Evolutionary conservation across 225 moss, liverwort and hornwort species (phyloP).

Genomic region (Physcomitrium patens): DNA sequence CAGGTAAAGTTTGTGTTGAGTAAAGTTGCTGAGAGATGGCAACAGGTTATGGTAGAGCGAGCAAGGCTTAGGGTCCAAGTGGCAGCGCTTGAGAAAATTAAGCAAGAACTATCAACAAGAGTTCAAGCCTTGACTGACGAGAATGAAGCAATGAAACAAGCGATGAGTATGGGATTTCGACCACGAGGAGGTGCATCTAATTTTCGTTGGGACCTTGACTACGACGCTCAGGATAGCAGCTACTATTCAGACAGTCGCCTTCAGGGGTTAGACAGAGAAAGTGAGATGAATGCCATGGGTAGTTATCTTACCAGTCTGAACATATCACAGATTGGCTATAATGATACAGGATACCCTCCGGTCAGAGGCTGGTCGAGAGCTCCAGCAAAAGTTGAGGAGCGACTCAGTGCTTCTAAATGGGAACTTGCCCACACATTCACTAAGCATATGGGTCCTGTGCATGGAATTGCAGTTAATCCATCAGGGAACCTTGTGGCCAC

Average conservation of each 20-base stretch:
- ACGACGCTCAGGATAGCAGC: conserved; percentile 56
- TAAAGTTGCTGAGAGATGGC: conserved; percentile 94
- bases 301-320: conserved; percentile 64
- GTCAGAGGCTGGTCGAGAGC: conserved; percentile 66
- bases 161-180: conserved; percentile 56
- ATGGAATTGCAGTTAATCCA: conserved; percentile 96
- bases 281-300: conserved; percentile 67
- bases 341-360: conserved; percentile 56
- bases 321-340: conserved; percentile 68
- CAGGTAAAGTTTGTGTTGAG: conserved; percentile 94
- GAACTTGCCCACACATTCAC: conserved; percentile 92
- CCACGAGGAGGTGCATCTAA: conserved; percentile 60
- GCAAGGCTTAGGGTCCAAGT: conserved; percentile 93
- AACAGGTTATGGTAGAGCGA: conserved; percentile 96
- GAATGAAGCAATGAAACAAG: conserved; percentile 83
- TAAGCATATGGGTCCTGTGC: conserved; percentile 96
- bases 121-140: conserved; percentile 75
- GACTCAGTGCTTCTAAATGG: conserved; percentile 91
- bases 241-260: conserved; percentile 57
- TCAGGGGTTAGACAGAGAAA: conserved; percentile 74
- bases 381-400: conserved; percentile 91
- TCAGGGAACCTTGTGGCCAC: conserved; percentile 98
- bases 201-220: conserved; percentile 72
- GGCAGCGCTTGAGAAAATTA: conserved; percentile 79
- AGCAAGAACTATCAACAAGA: conserved; percentile 80